phyloP scores from a whole-genome alignment of 345 rosid species.

The Brassica cretica region DNA sequence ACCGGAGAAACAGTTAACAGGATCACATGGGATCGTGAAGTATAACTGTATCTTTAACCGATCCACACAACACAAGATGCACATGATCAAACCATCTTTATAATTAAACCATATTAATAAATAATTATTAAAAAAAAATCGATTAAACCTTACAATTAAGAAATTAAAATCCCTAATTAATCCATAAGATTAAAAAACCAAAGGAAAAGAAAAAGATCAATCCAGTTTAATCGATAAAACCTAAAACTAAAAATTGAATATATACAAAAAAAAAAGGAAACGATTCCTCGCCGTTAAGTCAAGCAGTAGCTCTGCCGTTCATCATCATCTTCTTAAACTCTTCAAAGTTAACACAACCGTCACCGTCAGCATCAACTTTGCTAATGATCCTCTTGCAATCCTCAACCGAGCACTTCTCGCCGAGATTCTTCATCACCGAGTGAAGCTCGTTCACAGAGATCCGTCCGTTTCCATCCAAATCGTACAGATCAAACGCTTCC shows the following conservation, averaged over 20 bases:
- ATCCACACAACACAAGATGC: conserved; percentile 13
- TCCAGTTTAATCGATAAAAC: not conserved
- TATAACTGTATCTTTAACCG: not conserved
- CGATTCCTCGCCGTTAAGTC: not conserved
- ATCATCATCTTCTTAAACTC: conserved; percentile 96
- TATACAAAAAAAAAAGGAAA: not conserved
- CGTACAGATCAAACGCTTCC: conserved; percentile 90
- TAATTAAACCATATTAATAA: not conserved
- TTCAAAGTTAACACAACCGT: conserved; percentile 84
- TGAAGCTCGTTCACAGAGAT: conserved; percentile 78
- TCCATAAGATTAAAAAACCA: not conserved
- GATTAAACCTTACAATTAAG: not conserved
- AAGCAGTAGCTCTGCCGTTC: not conserved
- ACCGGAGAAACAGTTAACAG: not conserved
- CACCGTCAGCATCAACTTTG: conserved; percentile 86
- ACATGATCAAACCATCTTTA: not conserved
- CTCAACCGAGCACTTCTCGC: conserved; percentile 61
- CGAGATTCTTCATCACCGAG: conserved; percentile 71
- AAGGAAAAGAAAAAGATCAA: not conserved
- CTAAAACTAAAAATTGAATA: not conserved
- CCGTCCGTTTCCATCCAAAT: conserved; percentile 73
- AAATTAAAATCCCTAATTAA: not conserved
- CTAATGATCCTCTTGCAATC: conserved; percentile 85
- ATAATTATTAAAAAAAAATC: not conserved
- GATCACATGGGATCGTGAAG: conserved; percentile 20